Percentiles rank a stretch among this genome's conserved stretches.
Conservation (phyloP, 306 rosid species). For the Trifolium repens region DNA sequence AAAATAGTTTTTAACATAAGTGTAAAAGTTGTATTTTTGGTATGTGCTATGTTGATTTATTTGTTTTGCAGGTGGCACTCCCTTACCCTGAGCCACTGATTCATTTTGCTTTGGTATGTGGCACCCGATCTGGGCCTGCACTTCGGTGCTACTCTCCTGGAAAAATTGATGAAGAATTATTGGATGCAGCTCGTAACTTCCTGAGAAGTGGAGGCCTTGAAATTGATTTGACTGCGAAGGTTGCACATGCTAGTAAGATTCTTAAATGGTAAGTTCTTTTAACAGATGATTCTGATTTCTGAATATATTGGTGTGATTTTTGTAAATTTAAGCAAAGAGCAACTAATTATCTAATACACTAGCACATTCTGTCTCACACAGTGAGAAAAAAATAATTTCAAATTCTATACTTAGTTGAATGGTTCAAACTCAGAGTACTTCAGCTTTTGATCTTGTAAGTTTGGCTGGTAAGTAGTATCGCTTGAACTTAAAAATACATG, state of each 20-base stretch:
- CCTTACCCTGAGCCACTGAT: slow-evolving; percentile 87
- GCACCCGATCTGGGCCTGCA: slow-evolving; percentile 82
- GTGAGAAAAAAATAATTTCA: background rate
- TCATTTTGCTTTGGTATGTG: slow-evolving; percentile 80
- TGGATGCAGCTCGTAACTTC: slow-evolving; percentile 72
- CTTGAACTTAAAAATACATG: slow-evolving; percentile 7
- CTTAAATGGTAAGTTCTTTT: slow-evolving; percentile 78
- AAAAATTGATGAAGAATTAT: slow-evolving; percentile 71
- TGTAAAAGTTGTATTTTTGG: background rate
- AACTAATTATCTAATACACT: slow-evolving; percentile 6
- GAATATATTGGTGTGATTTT: slow-evolving; percentile 19
- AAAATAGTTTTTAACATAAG: background rate
- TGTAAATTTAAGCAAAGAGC: slow-evolving; percentile 10
- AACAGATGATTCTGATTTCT: background rate
- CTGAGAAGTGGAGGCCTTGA: slow-evolving; percentile 69
- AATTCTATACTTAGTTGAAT: slow-evolving; percentile 28
- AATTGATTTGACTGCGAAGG: slow-evolving; percentile 58
- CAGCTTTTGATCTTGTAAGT: slow-evolving; percentile 18
- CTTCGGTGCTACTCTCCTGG: slow-evolving; percentile 83
- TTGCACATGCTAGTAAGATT: slow-evolving; percentile 64
- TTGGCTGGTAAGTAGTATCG: background rate
- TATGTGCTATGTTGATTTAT: background rate
- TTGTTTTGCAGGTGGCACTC: slow-evolving; percentile 68
- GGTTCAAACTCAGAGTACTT: slow-evolving; percentile 2
- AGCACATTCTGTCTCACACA: background rate